These are phyloP conservation scores for Physcomitrium patens DNA, from an alignment of 225 moss, liverwort and hornwort genomes.

Conservation along the genomic window DNA sequence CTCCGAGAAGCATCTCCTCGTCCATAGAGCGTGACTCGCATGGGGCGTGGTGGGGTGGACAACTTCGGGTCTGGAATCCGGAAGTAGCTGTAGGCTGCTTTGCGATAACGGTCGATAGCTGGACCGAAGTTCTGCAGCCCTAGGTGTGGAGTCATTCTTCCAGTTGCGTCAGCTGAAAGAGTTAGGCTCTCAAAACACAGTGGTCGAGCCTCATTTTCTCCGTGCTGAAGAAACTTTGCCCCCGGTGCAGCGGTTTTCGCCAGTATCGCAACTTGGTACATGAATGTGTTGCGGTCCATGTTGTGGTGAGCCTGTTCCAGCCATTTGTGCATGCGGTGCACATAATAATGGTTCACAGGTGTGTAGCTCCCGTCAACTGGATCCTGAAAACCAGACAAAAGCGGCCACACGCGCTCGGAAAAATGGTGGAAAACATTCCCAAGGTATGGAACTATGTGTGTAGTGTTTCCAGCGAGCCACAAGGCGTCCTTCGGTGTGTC, in stretches of 20 bases:
- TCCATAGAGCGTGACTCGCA: conserved; percentile 87
- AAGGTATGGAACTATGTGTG: conserved; percentile 77
- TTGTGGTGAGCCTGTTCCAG: conserved; percentile 68
- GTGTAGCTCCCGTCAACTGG: conserved; percentile 39
- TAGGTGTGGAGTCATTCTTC: conserved; percentile 51
- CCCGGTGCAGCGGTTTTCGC: neutral
- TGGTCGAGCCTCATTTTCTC: conserved; percentile 49
- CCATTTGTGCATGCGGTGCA: conserved; percentile 75
- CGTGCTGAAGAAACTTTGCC: conserved; percentile 61
- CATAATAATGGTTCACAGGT: conserved; percentile 56
- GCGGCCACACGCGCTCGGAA: conserved; percentile 83
- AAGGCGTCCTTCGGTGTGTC: conserved; percentile 45
- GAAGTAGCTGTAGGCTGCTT: conserved; percentile 56
- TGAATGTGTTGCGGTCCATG: conserved; percentile 79
- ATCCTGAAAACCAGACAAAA: conserved; percentile 56
- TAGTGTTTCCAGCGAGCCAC: conserved; percentile 72
- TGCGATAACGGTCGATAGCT: conserved; percentile 61
- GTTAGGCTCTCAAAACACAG: conserved; percentile 72
- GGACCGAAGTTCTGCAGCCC: conserved; percentile 42
- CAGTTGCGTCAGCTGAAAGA: conserved; percentile 60
- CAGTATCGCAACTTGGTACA: conserved; percentile 80
- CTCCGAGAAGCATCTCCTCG: conserved; percentile 69
- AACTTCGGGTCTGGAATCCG: conserved; percentile 39
- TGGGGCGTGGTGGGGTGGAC: conserved; percentile 54
- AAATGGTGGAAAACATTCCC: conserved; percentile 87